Percentiles rank a stretch among this genome's conserved stretches.
Evolutionary conservation across 2,329 filamentous ascomycete species (phyloP).

Genomic region (Orbilia ellipsospora): DNA sequence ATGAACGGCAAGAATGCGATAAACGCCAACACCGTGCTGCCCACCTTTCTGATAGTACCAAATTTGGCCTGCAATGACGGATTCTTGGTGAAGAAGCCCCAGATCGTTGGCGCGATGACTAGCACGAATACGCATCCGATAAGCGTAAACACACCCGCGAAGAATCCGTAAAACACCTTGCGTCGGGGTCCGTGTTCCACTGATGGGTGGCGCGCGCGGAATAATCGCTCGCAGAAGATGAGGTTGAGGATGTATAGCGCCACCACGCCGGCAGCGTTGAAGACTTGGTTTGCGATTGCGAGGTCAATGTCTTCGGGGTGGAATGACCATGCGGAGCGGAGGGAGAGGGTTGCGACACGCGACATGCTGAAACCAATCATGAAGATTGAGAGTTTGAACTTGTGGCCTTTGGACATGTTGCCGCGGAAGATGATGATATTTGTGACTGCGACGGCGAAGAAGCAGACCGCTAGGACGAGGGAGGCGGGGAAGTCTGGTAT

Average conservation of each 20-base stretch:
- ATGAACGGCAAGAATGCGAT: conserved; percentile 75
- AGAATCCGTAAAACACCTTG: conserved; percentile 65
- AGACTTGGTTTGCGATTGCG: conserved; percentile 73
- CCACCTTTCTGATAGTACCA: conserved; percentile 63
- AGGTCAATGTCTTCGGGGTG: conserved; percentile 63
- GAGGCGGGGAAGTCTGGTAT: conserved; percentile 52
- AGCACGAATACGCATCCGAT: conserved; percentile 62
- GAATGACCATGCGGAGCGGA: conserved; percentile 69
- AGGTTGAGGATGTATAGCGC: conserved; percentile 82
- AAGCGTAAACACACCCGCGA: conserved; percentile 71
- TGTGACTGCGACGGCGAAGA: conserved; percentile 49
- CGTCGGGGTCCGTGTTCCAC: conserved; percentile 65
- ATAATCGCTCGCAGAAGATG: conserved; percentile 78
- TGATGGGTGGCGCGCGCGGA: conserved; percentile 76
- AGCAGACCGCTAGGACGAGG: conserved; percentile 42
- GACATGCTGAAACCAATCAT: conserved; percentile 59
- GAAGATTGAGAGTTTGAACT: conserved; percentile 59
- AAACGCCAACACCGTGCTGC: conserved; percentile 71
- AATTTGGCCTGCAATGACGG: conserved; percentile 28
- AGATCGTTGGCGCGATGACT: conserved; percentile 40
- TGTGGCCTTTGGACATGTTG: conserved; percentile 64
- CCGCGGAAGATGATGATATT: conserved; percentile 51
- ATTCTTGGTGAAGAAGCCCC: conserved; percentile 47
- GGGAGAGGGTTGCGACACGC: conserved; percentile 64
- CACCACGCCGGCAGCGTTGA: conserved; percentile 78